These are phyloP conservation scores for Ascochyta lentis DNA, from an alignment of 2,329 filamentous ascomycete species.

Conservation along the genomic window DNA sequence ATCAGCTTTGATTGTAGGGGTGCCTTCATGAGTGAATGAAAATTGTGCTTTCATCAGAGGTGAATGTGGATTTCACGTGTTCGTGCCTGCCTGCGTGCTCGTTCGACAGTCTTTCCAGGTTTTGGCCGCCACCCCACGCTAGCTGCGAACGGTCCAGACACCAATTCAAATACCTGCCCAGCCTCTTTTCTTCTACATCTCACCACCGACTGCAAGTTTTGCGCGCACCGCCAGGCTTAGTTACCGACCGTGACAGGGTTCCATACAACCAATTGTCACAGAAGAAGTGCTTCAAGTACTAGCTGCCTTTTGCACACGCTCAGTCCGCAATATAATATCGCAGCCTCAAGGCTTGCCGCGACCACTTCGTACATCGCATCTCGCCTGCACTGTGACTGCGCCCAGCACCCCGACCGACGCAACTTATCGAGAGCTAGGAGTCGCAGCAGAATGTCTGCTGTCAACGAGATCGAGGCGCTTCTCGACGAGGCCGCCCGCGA, in stretches of 20 bases:
- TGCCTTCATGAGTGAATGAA: background rate
- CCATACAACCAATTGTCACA: conserved; percentile 21
- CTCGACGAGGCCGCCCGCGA: conserved; percentile 66
- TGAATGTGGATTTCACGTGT: background rate
- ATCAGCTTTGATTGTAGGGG: background rate
- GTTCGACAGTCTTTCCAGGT: background rate
- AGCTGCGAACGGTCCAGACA: conserved; percentile 1
- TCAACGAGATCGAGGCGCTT: conserved; percentile 85
- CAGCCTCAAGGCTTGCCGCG: conserved; percentile 29
- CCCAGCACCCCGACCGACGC: conserved; percentile 26
- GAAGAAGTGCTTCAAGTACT: conserved; percentile 18
- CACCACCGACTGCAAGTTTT: conserved; percentile 17
- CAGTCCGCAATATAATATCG: conserved; percentile 31
- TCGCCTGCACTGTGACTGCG: conserved; percentile 30
- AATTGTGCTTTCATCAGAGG: too few species aligned
- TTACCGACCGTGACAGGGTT: conserved; percentile 17
- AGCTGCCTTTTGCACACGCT: conserved; percentile 22
- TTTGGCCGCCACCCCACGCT: conserved; percentile 12
- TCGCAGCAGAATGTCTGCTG: conserved; percentile 36
- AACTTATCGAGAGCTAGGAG: conserved; percentile 38
- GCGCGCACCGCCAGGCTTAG: conserved; percentile 21
- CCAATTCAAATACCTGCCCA: conserved; percentile 14
- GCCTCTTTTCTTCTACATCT: conserved; percentile 5
- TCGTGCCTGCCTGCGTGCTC: conserved; percentile 2
- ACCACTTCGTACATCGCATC: conserved; percentile 23